Conservation (phyloP, 345 rosid species). For the Gossypium turneri region DNA sequence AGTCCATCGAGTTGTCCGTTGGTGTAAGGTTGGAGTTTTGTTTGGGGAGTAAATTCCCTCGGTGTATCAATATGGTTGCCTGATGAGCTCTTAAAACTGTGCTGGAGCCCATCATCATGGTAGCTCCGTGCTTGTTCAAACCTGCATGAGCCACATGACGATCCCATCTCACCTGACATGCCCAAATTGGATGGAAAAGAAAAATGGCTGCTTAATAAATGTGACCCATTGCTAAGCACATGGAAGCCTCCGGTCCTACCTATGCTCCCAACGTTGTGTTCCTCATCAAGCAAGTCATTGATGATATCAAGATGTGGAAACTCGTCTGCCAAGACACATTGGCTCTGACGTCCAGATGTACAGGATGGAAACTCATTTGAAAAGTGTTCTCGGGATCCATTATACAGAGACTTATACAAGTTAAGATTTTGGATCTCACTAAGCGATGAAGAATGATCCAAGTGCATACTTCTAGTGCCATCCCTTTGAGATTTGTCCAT, state of each 20-base stretch:
- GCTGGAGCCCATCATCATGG: constrained; percentile 46
- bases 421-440: constrained; percentile 33
- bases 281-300: constrained; percentile 88
- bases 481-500: constrained; percentile 50
- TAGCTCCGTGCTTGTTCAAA: constrained; percentile 56
- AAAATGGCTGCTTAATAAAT: constrained; percentile 42
- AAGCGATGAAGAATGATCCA: constrained; percentile 32
- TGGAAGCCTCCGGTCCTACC: constrained; percentile 32
- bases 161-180: constrained; percentile 35
- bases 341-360: constrained; percentile 50
- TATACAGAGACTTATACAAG: constrained; percentile 21
- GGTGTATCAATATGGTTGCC: constrained; percentile 34
- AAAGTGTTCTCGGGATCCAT: constrained; percentile 31
- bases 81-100: constrained; percentile 34
- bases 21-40: constrained; percentile 33
- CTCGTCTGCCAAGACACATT: constrained; percentile 57
- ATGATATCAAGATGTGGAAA: constrained; percentile 94
- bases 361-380: constrained; percentile 37
- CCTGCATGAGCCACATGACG: constrained; percentile 47
- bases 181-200: constrained; percentile 54
- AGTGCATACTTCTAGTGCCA: constrained; percentile 28
- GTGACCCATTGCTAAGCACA: constrained; percentile 36
- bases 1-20: constrained; percentile 59
- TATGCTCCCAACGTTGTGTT: constrained; percentile 41
- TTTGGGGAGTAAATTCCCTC: constrained; percentile 51